Conservation (phyloP, 2,329 filamentous ascomycete genomes). For the Sphaceloma murrayae region DNA sequence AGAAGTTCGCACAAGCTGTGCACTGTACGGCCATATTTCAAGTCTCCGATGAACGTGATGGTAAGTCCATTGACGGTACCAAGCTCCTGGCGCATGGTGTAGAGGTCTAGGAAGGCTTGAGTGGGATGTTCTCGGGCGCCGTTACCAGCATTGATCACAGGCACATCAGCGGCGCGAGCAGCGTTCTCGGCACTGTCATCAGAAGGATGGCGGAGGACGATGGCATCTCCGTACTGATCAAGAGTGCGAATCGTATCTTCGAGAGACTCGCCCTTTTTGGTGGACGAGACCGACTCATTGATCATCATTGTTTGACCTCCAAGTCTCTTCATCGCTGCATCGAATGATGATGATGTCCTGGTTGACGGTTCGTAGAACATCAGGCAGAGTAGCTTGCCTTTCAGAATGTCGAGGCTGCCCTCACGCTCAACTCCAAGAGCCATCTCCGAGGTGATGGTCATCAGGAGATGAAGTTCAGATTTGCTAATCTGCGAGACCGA, state of each 20-base stretch:
- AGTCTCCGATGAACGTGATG: slow-evolving; percentile 90
- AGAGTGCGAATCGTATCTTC: slow-evolving; percentile 91
- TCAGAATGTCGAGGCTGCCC: slow-evolving; percentile 77
- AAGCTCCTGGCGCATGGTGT: slow-evolving; percentile 95
- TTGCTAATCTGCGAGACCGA: slow-evolving; percentile 87
- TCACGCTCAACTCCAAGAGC: slow-evolving; percentile 86
- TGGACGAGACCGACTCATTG: slow-evolving; percentile 74
- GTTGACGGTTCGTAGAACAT: slow-evolving; percentile 98
- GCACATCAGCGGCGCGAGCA: slow-evolving; percentile 77
- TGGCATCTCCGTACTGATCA: slow-evolving; percentile 85
- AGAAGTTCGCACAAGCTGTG: slow-evolving; percentile 92
- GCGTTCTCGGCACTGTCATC: slow-evolving; percentile 72
- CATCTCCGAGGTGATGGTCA: slow-evolving; percentile 97
- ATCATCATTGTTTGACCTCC: slow-evolving; percentile 79
- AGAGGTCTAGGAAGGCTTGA: slow-evolving; percentile 93
- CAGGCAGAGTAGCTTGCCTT: slow-evolving; percentile 75
- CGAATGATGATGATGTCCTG: slow-evolving; percentile 88
- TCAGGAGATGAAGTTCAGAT: slow-evolving; percentile 80
- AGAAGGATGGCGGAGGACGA: slow-evolving; percentile 89
- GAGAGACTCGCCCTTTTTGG: slow-evolving; percentile 86
- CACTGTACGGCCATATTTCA: slow-evolving; percentile 86
- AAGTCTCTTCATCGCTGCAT: slow-evolving; percentile 95
- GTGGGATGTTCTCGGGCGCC: slow-evolving; percentile 94
- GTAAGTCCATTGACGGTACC: slow-evolving; percentile 91
- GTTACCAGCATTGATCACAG: slow-evolving; percentile 95